phyloP scores from a whole-genome alignment of 345 rosid genomes.

The Pistacia atlantica region DNA sequence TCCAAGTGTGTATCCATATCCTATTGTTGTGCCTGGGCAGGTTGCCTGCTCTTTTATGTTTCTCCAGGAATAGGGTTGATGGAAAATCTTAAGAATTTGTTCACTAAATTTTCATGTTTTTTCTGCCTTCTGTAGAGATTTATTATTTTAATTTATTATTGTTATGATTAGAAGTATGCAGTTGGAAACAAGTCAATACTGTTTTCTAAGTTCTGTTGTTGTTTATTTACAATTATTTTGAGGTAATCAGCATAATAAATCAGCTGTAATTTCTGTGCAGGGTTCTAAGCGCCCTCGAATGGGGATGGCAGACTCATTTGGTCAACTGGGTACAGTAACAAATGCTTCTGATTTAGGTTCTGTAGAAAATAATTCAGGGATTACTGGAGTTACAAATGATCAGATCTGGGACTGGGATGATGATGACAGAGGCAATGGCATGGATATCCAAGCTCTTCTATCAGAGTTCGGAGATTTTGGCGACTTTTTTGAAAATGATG shows the following conservation, averaged over 20 bases:
- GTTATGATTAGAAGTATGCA: background rate
- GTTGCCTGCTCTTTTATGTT: background rate
- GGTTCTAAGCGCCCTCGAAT: constrained; percentile 85
- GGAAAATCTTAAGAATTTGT: background rate
- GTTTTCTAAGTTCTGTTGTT: background rate
- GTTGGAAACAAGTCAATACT: background rate
- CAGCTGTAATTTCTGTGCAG: constrained; percentile 42
- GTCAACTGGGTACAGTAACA: constrained; percentile 57
- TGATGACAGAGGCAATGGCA: constrained; percentile 81
- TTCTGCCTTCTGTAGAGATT: background rate
- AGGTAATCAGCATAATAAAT: constrained; percentile 7
- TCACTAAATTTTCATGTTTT: background rate
- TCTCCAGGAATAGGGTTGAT: background rate
- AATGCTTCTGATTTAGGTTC: constrained; percentile 54
- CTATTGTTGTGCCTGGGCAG: background rate
- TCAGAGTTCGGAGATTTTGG: constrained; percentile 99
- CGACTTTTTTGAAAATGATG: constrained; percentile 93
- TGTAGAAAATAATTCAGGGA: constrained; percentile 53
- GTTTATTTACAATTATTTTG: background rate
- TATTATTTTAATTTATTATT: too few species aligned
- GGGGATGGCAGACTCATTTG: constrained; percentile 64
- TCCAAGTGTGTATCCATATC: background rate
- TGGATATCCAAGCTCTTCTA: constrained; percentile 94
- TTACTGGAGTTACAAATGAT: constrained; percentile 70
- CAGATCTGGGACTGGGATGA: constrained; percentile 93